Evolutionary conservation across 1,139 yeast species (phyloP), one percentile per base, ranked within the genome.

Genomic region (Kodamaea sp.): DNA sequence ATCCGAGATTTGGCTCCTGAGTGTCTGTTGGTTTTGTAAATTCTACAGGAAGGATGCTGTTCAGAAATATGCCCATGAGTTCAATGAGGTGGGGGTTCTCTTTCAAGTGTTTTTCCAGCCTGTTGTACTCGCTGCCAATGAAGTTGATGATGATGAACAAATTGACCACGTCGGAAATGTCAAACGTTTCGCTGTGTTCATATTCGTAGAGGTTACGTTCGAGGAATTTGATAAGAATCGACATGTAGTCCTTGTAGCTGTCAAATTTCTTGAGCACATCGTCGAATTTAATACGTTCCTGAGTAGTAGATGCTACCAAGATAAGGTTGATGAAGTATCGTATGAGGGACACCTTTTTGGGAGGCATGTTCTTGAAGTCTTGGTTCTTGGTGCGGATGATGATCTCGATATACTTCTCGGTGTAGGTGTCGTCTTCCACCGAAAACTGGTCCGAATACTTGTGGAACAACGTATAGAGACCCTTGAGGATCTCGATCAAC

Each of bases 401-500:
- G 26, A 31, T 18, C 11, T 23, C 22, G 26, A 32, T 29, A 22
- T 24, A 32, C 14, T 14, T 26, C 20, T 32, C 34, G 6, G 30
- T 13, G 11, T 18, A 14, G n/a, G 29, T 16, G 6, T 4, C 8
- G 21, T 27, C 19, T 12, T 20, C 24, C 4, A 29, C 22, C 4
- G 29, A 32, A 12, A 38, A 22, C 5, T 39, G 28, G n/a, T 44
- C 37, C 30, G 22, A 20, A 22, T 50, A 50, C 31, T 55, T 55
- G 34, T 55, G 61, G 31, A 55, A 51, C 23, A 57, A 43, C 9
- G 61, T 55, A 27, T 54, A 56, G 18, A 59, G 41, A 13, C 61
- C 55, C 33, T 59, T 59, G 35, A 59, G 45, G n/a, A 59, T 39
- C 33, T 59, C 65, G n/a, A 47, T 48, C 28, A 53, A 37, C n/a